Evolutionary conservation across 1,139 yeast species (phyloP).

Genomic region (Hemisphaericaspora subhashii): DNA sequence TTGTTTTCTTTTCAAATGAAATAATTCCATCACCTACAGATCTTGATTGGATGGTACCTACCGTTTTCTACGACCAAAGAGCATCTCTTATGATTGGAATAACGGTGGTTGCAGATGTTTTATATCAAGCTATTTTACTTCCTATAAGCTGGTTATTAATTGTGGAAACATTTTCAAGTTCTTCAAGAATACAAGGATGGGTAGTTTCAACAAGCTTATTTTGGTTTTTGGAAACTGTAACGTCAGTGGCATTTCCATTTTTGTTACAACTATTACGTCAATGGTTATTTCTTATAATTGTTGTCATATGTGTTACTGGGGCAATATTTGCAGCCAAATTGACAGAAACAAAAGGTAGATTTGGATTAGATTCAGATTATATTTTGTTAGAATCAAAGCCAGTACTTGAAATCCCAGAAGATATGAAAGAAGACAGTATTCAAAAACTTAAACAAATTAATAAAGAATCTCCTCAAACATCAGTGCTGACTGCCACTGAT

Average conservation of each 20-base stretch:
- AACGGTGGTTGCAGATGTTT: slow-evolving; percentile 47
- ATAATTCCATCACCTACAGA: not conserved
- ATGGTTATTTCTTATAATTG: slow-evolving; percentile 46
- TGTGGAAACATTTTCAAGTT: slow-evolving; percentile 52
- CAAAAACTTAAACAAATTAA: no score
- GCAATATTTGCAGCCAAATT: slow-evolving; percentile 29
- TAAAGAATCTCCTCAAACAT: not conserved
- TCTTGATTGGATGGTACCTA: slow-evolving; percentile 12
- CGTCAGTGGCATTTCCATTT: slow-evolving; percentile 44
- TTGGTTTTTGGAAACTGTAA: slow-evolving; percentile 48
- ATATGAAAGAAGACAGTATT: no score
- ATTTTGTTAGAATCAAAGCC: slow-evolving; percentile 7
- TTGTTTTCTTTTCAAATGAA: slow-evolving; percentile 10
- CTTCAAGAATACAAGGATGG: slow-evolving; percentile 50
- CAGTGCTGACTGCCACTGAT: not conserved
- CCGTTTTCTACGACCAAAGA: slow-evolving; percentile 20
- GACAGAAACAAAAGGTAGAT: slow-evolving; percentile 43
- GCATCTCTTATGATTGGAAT: slow-evolving; percentile 47
- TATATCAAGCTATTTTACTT: slow-evolving; percentile 49
- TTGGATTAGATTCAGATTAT: slow-evolving; percentile 7
- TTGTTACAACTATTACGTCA: slow-evolving; percentile 37
- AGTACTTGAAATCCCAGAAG: not conserved
- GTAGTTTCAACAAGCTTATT: slow-evolving; percentile 54
- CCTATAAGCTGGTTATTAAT: slow-evolving; percentile 57
- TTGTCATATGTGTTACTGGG: slow-evolving; percentile 33